Conservation (phyloP, 345 rosid species). For the Excoecaria cochinchinensis region DNA sequence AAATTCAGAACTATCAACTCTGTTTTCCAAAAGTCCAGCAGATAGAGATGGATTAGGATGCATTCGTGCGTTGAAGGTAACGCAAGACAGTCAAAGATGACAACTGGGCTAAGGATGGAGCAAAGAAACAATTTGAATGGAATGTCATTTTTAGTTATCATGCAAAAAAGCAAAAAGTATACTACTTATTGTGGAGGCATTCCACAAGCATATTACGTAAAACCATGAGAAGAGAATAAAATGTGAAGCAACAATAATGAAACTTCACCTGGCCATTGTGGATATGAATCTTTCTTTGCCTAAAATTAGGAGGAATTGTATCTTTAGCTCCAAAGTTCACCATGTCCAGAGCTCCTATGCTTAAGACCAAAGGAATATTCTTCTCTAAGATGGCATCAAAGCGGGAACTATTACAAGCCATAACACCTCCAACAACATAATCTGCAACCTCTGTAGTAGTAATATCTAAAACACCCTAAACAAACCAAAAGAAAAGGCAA, state of each 20-base stretch:
- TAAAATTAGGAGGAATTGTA: constrained; percentile 65
- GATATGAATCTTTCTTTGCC: constrained; percentile 63
- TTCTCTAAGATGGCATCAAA: constrained; percentile 70
- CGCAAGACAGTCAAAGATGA: not conserved
- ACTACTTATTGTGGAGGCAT: not conserved
- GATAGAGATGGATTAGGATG: not conserved
- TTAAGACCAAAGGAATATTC: constrained; percentile 81
- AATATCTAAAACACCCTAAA: constrained; percentile 77
- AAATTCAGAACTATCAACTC: not conserved
- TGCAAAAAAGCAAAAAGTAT: not conserved
- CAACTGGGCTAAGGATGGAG: not conserved
- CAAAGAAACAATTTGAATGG: not conserved
- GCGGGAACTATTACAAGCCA: constrained; percentile 89
- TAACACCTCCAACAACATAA: constrained; percentile 84
- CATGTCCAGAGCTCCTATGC: constrained; percentile 93
- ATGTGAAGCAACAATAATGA: not conserved
- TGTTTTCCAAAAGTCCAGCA: not conserved
- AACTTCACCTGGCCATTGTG: constrained; percentile 76
- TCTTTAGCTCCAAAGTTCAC: constrained; percentile 85
- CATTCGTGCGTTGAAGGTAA: not conserved
- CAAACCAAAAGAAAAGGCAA: constrained; percentile 1
- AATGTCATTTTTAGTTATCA: not conserved
- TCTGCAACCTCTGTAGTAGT: constrained; percentile 97
- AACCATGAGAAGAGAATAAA: not conserved
- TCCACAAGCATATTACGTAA: not conserved